These are phyloP conservation scores for Ophiostoma sp. DNA, from an alignment of 2,329 filamentous ascomycete genomes.

Conservation along the genomic window DNA sequence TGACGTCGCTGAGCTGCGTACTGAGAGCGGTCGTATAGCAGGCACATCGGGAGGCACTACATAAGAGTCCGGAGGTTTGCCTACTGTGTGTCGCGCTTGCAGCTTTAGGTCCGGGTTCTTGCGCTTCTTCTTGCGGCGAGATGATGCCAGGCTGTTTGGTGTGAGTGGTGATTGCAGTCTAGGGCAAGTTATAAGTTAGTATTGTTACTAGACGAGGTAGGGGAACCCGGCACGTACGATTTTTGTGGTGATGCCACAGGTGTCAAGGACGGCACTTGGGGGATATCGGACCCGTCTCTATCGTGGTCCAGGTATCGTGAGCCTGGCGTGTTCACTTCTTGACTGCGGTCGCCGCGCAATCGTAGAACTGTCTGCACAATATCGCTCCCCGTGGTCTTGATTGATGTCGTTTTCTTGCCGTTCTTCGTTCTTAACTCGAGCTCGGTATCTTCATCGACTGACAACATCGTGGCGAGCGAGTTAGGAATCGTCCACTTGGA, in stretches of 20 bases:
- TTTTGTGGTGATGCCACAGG: conserved; percentile 12
- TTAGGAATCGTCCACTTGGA: conserved; percentile 44
- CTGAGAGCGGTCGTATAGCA: neutral
- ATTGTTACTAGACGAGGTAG: neutral
- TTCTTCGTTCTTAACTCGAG: neutral
- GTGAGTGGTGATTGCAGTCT: conserved; percentile 10
- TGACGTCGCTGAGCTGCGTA: neutral
- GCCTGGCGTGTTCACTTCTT: neutral
- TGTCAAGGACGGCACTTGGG: conserved; percentile 15
- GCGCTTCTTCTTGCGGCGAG: neutral
- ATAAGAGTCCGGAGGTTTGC: neutral
- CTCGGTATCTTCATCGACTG: conserved; percentile 26
- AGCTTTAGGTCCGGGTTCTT: neutral
- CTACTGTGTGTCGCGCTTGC: conserved; percentile 3
- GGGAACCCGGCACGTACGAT: neutral
- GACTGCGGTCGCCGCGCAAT: neutral
- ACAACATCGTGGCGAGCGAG: conserved; percentile 28
- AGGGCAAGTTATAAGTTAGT: neutral
- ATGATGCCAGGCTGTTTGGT: neutral
- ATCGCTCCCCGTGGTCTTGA: conserved; percentile 5
- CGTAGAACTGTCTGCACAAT: conserved; percentile 17
- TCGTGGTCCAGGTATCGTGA: neutral
- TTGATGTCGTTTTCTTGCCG: neutral
- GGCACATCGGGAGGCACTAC: neutral
- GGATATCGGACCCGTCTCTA: neutral